Base-by-base conservation (phyloP, 345 rosid species). In the Brassica rapa region DNA sequence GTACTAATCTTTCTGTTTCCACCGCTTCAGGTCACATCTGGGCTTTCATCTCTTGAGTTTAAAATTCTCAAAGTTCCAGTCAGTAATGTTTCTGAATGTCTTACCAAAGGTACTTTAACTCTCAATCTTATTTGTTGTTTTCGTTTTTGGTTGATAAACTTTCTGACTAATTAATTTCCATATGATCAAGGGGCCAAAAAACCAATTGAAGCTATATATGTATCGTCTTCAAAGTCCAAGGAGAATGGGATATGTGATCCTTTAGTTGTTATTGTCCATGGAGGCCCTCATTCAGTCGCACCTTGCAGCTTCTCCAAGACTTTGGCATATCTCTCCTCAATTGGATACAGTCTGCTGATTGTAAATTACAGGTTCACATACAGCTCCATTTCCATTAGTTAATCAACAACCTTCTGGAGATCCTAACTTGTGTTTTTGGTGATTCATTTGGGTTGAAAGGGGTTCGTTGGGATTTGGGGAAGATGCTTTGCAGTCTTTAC, bases 401-500 rank as follows among this genome's bases (percentile, higher is more conserved):
- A 19, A 56, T 77, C 27, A 56, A 78, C 33, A 55, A 73, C 78
- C 53, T 69, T 32, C 7, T 29, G n/a, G 10, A 69, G 72, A 7
- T 81, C 77, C 11, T 81, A 76, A 76, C 24, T 60, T 71, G 8
- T 10, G 0, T 11, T 11, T 32, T 15, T 37, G 70, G 29, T 66
- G 1, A 29, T 32, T 64, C 79, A 24, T 66, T 76, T 76, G 61
- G 72, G 66, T 86, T 70, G 29, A 87, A 51, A 95, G 99, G 87
- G 99, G 98, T 78, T 95, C 99, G 0, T 10, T 88, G 68, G 99
- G 99, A 70, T 95, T 83, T 75, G 98, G 99, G 1, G 99, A 95
- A 86, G 99, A 95, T 73, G 98, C 99, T 73, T 84, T 95, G 84
- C 99, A 95, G 70, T 95, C 99, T 76, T 89, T 95, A 82, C 96